phyloP scores from a whole-genome alignment of 257 asterid species.

The Solanum tarijense region DNA sequence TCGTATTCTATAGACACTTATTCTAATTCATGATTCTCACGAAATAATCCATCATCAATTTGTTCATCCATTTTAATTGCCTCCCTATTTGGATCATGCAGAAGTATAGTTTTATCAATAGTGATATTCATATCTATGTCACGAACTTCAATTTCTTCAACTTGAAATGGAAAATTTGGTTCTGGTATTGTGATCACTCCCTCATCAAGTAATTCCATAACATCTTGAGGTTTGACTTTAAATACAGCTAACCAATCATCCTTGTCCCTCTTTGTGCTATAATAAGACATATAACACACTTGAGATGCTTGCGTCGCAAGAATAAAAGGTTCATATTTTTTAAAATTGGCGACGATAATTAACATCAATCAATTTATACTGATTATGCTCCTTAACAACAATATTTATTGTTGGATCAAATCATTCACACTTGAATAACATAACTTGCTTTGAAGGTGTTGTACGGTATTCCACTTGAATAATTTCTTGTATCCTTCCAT shows the following conservation, averaged over 20 bases:
- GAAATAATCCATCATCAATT: not conserved
- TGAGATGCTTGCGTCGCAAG: not conserved
- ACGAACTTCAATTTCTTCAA: not conserved
- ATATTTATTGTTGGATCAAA: not conserved
- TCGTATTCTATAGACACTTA: not conserved
- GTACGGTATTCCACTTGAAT: not conserved
- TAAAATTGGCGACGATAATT: not conserved
- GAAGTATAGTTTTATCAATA: not conserved
- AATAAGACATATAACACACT: not conserved
- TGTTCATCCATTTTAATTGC: not conserved
- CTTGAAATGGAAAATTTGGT: not conserved
- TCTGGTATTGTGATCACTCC: not conserved
- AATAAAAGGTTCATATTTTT: not conserved
- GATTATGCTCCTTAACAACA: not conserved
- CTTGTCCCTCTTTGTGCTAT: not conserved
- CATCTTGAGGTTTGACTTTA: not conserved
- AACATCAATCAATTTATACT: not conserved
- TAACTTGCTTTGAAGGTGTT: not conserved
- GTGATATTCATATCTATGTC: not conserved
- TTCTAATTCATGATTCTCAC: not conserved
- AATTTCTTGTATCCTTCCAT: no score
- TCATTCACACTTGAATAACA: not conserved
- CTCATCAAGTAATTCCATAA: not conserved
- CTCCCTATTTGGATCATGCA: not conserved
- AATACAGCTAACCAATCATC: no score